Percentiles rank a stretch among this genome's conserved stretches.
phyloP scores from a whole-genome alignment of 108 stramenopile genomes.

The Conticribra guillardii region DNA sequence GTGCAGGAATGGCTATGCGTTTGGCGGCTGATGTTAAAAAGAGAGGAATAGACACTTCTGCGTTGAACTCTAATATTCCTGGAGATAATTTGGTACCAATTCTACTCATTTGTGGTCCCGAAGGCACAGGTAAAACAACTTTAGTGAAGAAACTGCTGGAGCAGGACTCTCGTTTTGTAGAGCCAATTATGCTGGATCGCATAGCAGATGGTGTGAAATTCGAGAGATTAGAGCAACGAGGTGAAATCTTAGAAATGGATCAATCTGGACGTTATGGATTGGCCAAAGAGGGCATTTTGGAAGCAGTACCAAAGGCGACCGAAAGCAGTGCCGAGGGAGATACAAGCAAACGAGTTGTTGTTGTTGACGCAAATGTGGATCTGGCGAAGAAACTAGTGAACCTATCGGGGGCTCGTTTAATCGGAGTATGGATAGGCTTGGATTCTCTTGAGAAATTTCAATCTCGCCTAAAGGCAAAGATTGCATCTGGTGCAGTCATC shows the following conservation, averaged over 20 bases:
- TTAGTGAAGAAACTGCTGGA: conserved; percentile 71
- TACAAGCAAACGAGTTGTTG: conserved; percentile 52
- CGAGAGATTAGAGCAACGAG: conserved; percentile 59
- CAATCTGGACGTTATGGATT: conserved; percentile 59
- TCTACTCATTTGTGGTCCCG: conserved; percentile 80
- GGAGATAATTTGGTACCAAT: conserved; percentile 55
- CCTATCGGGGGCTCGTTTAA: conserved; percentile 58
- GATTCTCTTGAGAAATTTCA: conserved; percentile 70
- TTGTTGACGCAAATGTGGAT: conserved; percentile 81
- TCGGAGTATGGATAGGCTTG: conserved; percentile 86
- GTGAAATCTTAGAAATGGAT: conserved; percentile 67
- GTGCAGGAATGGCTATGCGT: conserved; percentile 33
- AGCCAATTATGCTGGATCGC: conserved; percentile 54
- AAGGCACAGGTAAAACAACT: conserved; percentile 73
- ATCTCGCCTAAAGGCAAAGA: conserved; percentile 54
- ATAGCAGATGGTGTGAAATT: conserved; percentile 58
- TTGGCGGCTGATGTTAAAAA: conserved; percentile 24
- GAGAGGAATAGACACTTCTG: conserved; percentile 20
- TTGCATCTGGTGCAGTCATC: conserved; percentile 49
- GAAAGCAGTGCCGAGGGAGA: conserved; percentile 14
- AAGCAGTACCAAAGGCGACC: conserved; percentile 44
- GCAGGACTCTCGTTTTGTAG: conserved; percentile 50
- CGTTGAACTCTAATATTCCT: background rate
- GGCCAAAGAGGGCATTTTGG: conserved; percentile 66
- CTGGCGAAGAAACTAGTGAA: conserved; percentile 58